Conservation (phyloP, 768 basidiomycete species). For the Boletus edulis region DNA sequence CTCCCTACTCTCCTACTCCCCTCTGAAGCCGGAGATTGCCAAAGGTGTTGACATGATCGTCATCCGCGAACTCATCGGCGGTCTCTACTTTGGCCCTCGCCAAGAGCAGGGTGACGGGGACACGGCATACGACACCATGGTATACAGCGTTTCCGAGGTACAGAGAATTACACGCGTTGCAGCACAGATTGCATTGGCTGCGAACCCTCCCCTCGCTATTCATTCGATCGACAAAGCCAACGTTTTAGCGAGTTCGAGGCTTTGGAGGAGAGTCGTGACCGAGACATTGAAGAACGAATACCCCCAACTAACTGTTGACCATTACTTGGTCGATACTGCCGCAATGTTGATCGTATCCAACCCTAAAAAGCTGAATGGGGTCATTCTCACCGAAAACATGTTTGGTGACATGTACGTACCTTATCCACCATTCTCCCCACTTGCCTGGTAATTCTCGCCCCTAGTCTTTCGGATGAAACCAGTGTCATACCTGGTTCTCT, state of each 20-base stretch:
- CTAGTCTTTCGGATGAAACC: conserved; percentile 90
- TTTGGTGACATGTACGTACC: conserved; percentile 92
- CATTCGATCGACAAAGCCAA: conserved; percentile 99
- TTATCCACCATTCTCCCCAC: neutral
- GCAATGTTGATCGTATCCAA: conserved; percentile 92
- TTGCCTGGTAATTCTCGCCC: neutral
- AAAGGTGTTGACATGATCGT: conserved; percentile 89
- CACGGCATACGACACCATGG: conserved; percentile 88
- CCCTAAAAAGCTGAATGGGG: conserved; percentile 91
- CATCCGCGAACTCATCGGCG: conserved; percentile 94
- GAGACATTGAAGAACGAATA: conserved; percentile 84
- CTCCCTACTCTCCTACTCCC: conserved; percentile 80
- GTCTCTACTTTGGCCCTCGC: conserved; percentile 91
- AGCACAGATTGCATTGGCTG: conserved; percentile 82
- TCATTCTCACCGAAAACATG: conserved; percentile 92
- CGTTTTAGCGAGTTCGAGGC: conserved; percentile 88
- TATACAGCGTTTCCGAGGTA: conserved; percentile 89
- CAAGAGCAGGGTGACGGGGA: conserved; percentile 78
- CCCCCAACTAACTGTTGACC: conserved; percentile 83
- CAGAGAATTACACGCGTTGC: conserved; percentile 95
- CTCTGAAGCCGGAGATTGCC: conserved; percentile 82
- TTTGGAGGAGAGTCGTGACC: conserved; percentile 93
- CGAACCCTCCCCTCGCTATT: conserved; percentile 82
- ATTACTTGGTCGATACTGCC: conserved; percentile 93
- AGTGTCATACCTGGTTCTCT: conserved; percentile 98